Percentiles rank a stretch among this genome's conserved stretches.
Evolutionary conservation across 2,329 filamentous ascomycete species (phyloP).

Genomic region (Passalora sequoiae): DNA sequence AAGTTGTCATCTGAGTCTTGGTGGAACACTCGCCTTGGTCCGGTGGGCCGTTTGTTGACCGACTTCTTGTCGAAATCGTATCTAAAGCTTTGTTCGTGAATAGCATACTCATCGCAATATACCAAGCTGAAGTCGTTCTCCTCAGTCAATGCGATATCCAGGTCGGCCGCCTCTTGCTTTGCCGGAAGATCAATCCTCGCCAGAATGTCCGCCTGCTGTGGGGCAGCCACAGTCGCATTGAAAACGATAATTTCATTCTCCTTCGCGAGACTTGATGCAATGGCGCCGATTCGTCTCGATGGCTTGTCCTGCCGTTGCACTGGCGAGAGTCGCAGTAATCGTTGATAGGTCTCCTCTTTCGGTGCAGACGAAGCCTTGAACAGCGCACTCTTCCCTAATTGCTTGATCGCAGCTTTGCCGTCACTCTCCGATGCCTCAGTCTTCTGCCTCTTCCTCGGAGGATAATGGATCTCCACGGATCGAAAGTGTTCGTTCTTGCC

Average conservation of each 20-base stretch:
- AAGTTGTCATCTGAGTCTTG: slow-evolving; percentile 34
- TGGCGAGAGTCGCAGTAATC: slow-evolving; percentile 54
- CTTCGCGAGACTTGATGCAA: slow-evolving; percentile 68
- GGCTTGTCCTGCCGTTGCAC: slow-evolving; percentile 45
- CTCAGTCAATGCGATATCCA: slow-evolving; percentile 63
- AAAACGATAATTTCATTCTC: slow-evolving; percentile 77
- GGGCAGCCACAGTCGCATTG: slow-evolving; percentile 55
- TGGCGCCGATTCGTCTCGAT: slow-evolving; percentile 64
- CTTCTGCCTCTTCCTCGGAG: slow-evolving; percentile 43
- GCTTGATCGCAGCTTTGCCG: slow-evolving; percentile 36
- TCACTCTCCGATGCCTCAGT: slow-evolving; percentile 36
- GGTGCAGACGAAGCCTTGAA: slow-evolving; percentile 43
- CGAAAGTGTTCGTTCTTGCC: slow-evolving; percentile 82
- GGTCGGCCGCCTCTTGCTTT: slow-evolving; percentile 58
- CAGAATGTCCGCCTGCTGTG: slow-evolving; percentile 49
- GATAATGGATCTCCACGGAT: slow-evolving; percentile 61
- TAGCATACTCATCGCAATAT: slow-evolving; percentile 71
- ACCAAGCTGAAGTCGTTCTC: slow-evolving; percentile 64
- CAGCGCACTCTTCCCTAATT: slow-evolving; percentile 48
- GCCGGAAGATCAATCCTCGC: slow-evolving; percentile 48
- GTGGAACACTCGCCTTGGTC: slow-evolving; percentile 41
- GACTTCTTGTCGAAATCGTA: slow-evolving; percentile 44
- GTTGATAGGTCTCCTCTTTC: slow-evolving; percentile 56
- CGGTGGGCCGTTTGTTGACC: slow-evolving; percentile 36
- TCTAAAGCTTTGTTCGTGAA: slow-evolving; percentile 61